These are phyloP conservation scores for Misopates orontium DNA, from an alignment of 257 asterid genomes.

Conservation along the genomic window DNA sequence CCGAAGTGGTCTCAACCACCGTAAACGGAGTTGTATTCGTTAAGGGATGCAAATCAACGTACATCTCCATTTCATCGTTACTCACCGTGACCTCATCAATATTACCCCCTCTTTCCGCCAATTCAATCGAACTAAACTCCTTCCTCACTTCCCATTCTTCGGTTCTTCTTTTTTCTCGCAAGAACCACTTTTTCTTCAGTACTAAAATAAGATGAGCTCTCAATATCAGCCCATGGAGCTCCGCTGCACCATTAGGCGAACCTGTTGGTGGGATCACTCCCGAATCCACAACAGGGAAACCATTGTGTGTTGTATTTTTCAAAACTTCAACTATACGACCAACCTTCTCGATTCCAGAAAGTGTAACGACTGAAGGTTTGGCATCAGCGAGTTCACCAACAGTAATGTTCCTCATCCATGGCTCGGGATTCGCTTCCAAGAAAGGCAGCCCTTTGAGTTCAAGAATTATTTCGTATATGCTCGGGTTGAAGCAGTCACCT, in stretches of 20 bases:
- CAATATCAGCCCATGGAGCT: constrained; percentile 49
- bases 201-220: constrained; percentile 74
- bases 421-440: constrained; percentile 86
- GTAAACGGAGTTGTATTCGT: constrained; percentile 77
- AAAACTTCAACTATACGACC: constrained; percentile 68
- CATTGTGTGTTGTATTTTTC: constrained; percentile 77
- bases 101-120: constrained; percentile 71
- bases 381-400: constrained; percentile 79
- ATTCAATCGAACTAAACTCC: constrained; percentile 64
- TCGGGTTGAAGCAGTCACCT: constrained; percentile 95
- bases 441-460: constrained; percentile 90
- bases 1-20: constrained; percentile 71
- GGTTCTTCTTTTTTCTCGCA: constrained; percentile 60
- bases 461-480: constrained; percentile 83
- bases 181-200: constrained; percentile 79
- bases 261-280: constrained; percentile 41
- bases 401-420: constrained; percentile 92
- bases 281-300: constrained; percentile 73
- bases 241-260: constrained; percentile 41
- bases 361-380: constrained; percentile 64
- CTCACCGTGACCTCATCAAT: constrained; percentile 63
- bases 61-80: constrained; percentile 78
- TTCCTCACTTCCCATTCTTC: constrained; percentile 86
- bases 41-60: constrained; percentile 72
- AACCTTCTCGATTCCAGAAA: constrained; percentile 75